phyloP scores from a whole-genome alignment of 768 basidiomycete species.

The Tylopilus subfusipes region DNA sequence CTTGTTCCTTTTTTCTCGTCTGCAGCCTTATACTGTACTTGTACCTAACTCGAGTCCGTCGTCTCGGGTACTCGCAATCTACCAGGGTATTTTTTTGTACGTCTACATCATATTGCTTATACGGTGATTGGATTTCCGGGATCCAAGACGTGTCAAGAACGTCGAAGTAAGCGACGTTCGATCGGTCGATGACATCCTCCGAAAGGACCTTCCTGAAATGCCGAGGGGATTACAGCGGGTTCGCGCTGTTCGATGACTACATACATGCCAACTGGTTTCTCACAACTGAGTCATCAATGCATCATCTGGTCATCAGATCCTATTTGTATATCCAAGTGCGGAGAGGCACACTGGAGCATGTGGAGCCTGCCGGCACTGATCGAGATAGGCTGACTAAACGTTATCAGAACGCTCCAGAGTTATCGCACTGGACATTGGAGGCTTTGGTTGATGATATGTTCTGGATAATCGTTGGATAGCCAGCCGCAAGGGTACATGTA shows the following conservation, averaged over 20 bases:
- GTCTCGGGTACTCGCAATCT: too few relatives aligned
- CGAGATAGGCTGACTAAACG: background rate
- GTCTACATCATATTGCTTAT: background rate
- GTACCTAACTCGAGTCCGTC: too few relatives aligned
- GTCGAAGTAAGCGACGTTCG: background rate
- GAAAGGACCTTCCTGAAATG: background rate
- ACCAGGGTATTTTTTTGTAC: too few relatives aligned
- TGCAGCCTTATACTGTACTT: too few relatives aligned
- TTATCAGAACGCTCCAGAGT: background rate
- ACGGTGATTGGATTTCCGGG: background rate
- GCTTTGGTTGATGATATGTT: background rate
- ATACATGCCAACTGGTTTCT: background rate
- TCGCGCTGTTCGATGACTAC: too few relatives aligned
- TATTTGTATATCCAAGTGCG: too few relatives aligned
- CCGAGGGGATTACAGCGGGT: background rate
- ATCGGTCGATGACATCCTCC: background rate
- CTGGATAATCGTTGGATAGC: background rate
- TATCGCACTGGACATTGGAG: background rate
- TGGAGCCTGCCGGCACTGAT: background rate
- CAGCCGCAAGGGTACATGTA: background rate
- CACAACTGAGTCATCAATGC: background rate
- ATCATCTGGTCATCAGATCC: too few relatives aligned
- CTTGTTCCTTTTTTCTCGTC: too few relatives aligned
- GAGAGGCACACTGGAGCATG: background rate
- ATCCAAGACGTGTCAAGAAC: background rate